Evolutionary conservation across 202 grass and related monocot genomes (phyloP).

Genomic region (Digitaria exilis): DNA sequence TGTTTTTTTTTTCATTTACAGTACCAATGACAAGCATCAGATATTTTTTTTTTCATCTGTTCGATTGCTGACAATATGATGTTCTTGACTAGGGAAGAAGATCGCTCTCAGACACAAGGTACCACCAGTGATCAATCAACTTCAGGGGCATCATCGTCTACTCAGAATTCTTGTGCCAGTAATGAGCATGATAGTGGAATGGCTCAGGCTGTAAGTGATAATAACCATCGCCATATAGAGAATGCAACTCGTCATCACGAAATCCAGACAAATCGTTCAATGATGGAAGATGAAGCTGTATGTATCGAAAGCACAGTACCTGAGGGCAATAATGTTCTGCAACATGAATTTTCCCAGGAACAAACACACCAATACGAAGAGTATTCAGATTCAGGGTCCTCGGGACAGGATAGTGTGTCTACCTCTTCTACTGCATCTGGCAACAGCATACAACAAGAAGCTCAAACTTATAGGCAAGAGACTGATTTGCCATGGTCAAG

Average conservation of each 20-base stretch:
- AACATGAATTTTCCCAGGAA: conserved; percentile 34
- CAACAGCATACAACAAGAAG: conserved; percentile 36
- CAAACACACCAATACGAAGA: conserved; percentile 32
- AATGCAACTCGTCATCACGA: neutral
- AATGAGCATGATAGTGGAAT: conserved; percentile 11
- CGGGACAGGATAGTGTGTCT: conserved; percentile 24
- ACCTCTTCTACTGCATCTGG: conserved; percentile 6
- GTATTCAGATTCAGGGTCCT: conserved; percentile 47
- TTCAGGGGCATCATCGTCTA: conserved; percentile 22
- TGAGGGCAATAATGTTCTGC: neutral
- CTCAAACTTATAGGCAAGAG: conserved; percentile 35
- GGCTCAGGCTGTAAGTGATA: conserved; percentile 1
- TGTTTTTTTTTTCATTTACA: neutral
- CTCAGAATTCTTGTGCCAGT: conserved; percentile 12
- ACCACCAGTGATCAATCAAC: conserved; percentile 29
- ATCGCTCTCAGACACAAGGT: conserved; percentile 40
- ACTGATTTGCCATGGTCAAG: conserved; percentile 44
- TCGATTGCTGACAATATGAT: conserved; percentile 41
- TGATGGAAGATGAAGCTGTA: conserved; percentile 16
- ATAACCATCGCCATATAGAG: conserved; percentile 13
- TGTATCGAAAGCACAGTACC: conserved; percentile 5
- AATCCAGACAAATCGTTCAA: conserved; percentile 27
- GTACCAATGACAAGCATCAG: neutral
- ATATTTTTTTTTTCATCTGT: neutral
- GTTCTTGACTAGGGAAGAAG: conserved; percentile 83